These are phyloP conservation scores for Aspergillus sclerotiicarbonarius DNA, from an alignment of 495 filamentous ascomycete genomes.

Conservation along the genomic window DNA sequence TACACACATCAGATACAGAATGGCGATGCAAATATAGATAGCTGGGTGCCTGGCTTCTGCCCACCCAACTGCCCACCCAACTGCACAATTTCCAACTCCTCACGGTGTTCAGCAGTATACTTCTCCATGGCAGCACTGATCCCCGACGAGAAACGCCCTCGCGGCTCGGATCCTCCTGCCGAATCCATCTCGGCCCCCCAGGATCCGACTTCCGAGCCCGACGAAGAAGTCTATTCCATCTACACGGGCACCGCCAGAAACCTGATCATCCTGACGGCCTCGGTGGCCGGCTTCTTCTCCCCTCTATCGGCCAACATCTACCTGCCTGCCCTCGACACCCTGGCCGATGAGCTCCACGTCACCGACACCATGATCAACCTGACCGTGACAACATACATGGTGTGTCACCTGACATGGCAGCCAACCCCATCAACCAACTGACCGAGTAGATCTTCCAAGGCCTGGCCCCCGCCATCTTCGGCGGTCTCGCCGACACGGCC, in stretches of 20 bases:
- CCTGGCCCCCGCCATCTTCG: slow-evolving; percentile 42
- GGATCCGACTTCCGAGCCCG: too few relatives aligned
- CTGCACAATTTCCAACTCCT: too few relatives aligned
- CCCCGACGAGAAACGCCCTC: too few relatives aligned
- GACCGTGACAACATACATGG: slow-evolving; percentile 3
- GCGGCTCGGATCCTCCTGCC: too few relatives aligned
- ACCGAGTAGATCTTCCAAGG: slow-evolving; percentile 42
- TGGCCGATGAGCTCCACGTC: not conserved
- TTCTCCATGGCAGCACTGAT: too few relatives aligned
- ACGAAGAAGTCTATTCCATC: slow-evolving; percentile 2
- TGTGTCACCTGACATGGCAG: too few relatives aligned
- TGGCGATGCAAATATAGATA: too few relatives aligned
- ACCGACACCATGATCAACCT: slow-evolving; percentile 1
- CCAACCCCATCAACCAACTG: slow-evolving; percentile 3
- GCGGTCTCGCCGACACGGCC: slow-evolving; percentile 36
- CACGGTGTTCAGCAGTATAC: too few relatives aligned
- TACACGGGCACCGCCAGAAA: not conserved
- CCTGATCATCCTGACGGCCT: not conserved
- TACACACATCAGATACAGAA: too few relatives aligned
- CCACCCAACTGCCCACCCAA: too few relatives aligned
- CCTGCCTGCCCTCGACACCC: not conserved
- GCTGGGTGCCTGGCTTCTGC: too few relatives aligned
- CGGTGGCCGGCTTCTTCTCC: slow-evolving; percentile 1
- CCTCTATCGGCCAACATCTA: slow-evolving; percentile 7
- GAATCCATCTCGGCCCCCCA: too few relatives aligned